Conservation (phyloP, 495 filamentous ascomycete species). For the Terfezia claveryi region DNA sequence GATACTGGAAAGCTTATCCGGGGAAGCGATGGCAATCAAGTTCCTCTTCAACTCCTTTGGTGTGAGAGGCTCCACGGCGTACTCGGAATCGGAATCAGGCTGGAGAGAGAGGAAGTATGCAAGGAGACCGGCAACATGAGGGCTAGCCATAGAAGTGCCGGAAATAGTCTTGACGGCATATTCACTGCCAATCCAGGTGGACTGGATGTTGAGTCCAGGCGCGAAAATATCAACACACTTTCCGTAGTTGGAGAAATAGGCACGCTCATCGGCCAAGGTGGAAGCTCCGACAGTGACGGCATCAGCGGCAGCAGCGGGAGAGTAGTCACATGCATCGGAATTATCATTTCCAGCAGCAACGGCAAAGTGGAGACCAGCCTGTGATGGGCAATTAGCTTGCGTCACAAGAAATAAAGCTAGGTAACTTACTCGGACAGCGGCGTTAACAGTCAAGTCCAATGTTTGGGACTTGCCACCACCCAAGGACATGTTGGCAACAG, state of each 20-base stretch:
- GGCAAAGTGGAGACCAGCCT: conserved; percentile 78
- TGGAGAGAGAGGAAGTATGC: conserved; percentile 97
- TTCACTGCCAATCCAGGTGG: conserved; percentile 93
- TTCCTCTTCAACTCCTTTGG: conserved; percentile 84
- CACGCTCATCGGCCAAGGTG: conserved; percentile 79
- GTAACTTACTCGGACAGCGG: conserved; percentile 39
- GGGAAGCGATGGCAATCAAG: conserved; percentile 64
- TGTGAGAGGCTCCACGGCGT: conserved; percentile 68
- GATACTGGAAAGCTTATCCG: conserved; percentile 59
- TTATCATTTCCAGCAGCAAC: conserved; percentile 98
- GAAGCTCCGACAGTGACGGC: conserved; percentile 94
- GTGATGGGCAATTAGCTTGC: too few relatives aligned
- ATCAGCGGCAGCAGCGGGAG: conserved; percentile 79
- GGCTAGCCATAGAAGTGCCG: conserved; percentile 97
- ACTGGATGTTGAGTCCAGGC: conserved; percentile 86
- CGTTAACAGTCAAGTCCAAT: conserved; percentile 82
- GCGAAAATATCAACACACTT: conserved; percentile 99
- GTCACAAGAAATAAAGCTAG: too few relatives aligned
- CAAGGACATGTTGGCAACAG: conserved; percentile 96
- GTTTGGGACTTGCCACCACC: conserved; percentile 86
- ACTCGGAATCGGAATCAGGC: conserved; percentile 68
- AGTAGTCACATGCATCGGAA: conserved; percentile 97
- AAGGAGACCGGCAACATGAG: conserved; percentile 85
- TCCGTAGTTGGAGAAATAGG: conserved; percentile 99
- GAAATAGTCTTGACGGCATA: conserved; percentile 94